Base-by-base conservation (phyloP, 306 rosid genomes). In the Myrica gale region DNA sequence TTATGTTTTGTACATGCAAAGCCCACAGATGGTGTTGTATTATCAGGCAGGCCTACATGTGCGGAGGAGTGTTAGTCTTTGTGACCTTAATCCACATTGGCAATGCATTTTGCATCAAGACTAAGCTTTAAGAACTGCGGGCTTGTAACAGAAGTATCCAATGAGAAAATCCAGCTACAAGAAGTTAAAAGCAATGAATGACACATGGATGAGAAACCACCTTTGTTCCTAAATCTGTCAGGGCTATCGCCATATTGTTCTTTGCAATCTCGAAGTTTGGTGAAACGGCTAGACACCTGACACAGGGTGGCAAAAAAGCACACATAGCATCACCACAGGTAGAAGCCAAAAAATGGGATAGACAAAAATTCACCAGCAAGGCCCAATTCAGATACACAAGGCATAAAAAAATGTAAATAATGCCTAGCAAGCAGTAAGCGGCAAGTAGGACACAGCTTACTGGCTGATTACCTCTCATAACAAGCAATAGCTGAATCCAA, bases 241-340 rank as follows among this genome's bases (percentile, higher is more conserved):
- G 88, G 74, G 99, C 99, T 83, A 96, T 96, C 75, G 99, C 97
- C 99, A 96, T 96, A 81, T 96, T 96, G 76, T 96, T 96, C 85
- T 96, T 96, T 61, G 99, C 99, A 87, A 96, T 96, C 86, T 96
- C 99, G 54, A 96, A 96, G 87, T 96, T 96, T 26, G 99, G 99
- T 68, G 97, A 92, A 82, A 96, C 99, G 63, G 99, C 85, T 79
- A 96, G 86, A 83, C 99, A 96, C 89, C 99, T 95, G 91, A 69
- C 77, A 76, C 60, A 85, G 48, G 76, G 82, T 68, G 78, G 68
- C 54, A 80, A 70, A 41, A 56, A 79, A 66, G 51, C 68, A 85
- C 45, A 53, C 2, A 66, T 21, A 45, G 52, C 70, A 45, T 76
- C 50, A 74, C 74, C 51, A 50, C 42, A 55, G 21, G 37, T 32